Conservation (phyloP, 495 filamentous ascomycete species). For the Neurospora sublineolata region DNA sequence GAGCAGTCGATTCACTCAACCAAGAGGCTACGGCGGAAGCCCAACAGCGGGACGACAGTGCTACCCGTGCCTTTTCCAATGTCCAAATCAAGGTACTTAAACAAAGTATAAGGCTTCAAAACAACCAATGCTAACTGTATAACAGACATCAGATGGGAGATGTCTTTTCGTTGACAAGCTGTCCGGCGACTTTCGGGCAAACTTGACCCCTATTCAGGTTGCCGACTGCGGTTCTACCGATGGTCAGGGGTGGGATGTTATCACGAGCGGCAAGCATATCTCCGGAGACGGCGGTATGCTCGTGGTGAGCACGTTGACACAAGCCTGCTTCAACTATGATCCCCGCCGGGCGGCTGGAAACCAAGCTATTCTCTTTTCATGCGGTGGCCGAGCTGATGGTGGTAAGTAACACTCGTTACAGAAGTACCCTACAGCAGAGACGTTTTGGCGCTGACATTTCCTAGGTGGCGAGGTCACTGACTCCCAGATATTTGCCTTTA, state of each 20-base stretch:
- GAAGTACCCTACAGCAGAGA: background rate
- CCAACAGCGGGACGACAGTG: conserved; percentile 35
- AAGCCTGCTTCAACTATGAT: conserved; percentile 47
- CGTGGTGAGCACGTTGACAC: conserved; percentile 43
- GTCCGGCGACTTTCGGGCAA: conserved; percentile 46
- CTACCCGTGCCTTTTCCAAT: conserved; percentile 36
- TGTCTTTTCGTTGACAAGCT: conserved; percentile 44
- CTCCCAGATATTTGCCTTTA: conserved; percentile 39
- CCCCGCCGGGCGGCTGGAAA: conserved; percentile 33
- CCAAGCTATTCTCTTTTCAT: conserved; percentile 42
- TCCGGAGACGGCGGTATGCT: conserved; percentile 31
- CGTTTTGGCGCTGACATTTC: conserved; percentile 2
- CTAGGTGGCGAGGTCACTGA: conserved; percentile 35
- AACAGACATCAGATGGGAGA: conserved; percentile 37
- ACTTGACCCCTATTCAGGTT: conserved; percentile 42
- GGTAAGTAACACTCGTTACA: conserved; percentile 9
- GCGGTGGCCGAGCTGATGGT: conserved; percentile 45
- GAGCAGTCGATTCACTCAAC: conserved; percentile 31
- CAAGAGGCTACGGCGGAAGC: conserved; percentile 39
- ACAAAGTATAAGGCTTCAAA: background rate
- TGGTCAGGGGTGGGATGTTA: conserved; percentile 43
- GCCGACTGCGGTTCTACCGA: conserved; percentile 35
- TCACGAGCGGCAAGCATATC: conserved; percentile 41
- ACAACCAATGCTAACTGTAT: background rate
- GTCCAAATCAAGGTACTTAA: conserved; percentile 34